These are phyloP conservation scores for Debaryomyces maramus DNA, from an alignment of 805 yeast species.

Conservation along the genomic window DNA sequence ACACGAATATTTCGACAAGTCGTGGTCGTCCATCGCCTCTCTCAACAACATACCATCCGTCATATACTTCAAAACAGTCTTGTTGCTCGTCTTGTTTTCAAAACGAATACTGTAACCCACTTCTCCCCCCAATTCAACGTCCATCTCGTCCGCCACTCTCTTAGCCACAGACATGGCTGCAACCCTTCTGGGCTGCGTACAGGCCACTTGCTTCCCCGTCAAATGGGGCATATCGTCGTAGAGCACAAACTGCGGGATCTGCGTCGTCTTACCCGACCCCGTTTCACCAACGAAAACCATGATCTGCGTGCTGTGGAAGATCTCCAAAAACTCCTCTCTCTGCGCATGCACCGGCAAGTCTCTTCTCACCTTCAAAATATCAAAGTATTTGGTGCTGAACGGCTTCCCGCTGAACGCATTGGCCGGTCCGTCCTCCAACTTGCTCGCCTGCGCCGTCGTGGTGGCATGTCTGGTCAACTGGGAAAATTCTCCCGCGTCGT, in stretches of 20 bases:
- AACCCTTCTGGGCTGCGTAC: conserved; percentile 96
- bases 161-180: conserved; percentile 99
- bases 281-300: conserved; percentile 99
- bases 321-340: conserved; percentile 80
- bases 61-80: conserved; percentile 90
- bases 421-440: conserved; percentile 53
- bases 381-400: conserved; percentile 67
- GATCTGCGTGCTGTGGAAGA: conserved; percentile 85
- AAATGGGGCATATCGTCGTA: conserved; percentile 92
- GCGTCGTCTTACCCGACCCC: conserved; percentile 98
- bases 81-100: conserved; percentile 79
- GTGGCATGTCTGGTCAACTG: conserved; percentile 60
- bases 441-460: conserved; percentile 60
- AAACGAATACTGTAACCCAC: conserved; percentile 96
- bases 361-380: conserved; percentile 75
- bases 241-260: conserved; percentile 92
- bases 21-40: conserved; percentile 97
- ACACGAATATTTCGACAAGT: conserved; percentile 76
- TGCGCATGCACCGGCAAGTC: conserved; percentile 93
- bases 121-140: conserved; percentile 86
- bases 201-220: conserved; percentile 81
- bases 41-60: conserved; percentile 98
- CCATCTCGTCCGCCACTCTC: conserved; percentile 97
- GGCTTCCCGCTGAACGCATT: conserved; percentile 80
- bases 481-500: conserved; percentile 66